Evolutionary conservation across 768 basidiomycete genomes (phyloP), one percentile per base, ranked within the genome.

Genomic region (Lactarius psammicola): DNA sequence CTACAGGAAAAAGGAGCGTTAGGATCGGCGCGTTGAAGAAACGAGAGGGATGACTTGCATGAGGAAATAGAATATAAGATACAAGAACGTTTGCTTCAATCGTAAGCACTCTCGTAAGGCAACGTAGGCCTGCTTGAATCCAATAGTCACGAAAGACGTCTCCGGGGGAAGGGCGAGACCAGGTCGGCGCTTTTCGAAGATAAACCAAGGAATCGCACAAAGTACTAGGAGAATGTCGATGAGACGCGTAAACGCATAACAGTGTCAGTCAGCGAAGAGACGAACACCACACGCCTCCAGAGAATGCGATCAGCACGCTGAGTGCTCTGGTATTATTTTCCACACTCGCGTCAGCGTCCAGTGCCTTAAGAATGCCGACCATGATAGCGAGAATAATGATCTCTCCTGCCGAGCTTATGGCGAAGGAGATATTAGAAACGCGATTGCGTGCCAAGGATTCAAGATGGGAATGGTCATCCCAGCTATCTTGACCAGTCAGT

Each of bases 271-370:
- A 3, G 30, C 13, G 28, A 3, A 26, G 33, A 28, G 13, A 78
- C 86, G 57, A 73, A 87, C 87, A 67, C 89, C 90, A 92, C 10
- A 87, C 80, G n/a, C 83, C 89, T 1, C 89, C 89, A 20, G 88
- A 82, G 74, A 90, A 92, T 0, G 90, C 90, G 67, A 90, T 88
- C n/a, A 91, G 77, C 13, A 85, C 82, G 70, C 87, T 90, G 72
- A 92, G 87, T 3, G 87, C 86, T 68, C 81, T 87, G 3, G 88
- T 91, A 71, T 92, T 91, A 73, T 88, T 88, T 63, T 87, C 84
- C 0, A 82, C 82, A 70, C 83, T 90, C 68, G 78, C 79, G 42
- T 82, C 84, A 0, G 84, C 84, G 60, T 84, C 80, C 57, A 92
- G 72, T 0, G 80, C 88, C 72, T 88, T 84, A 23, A 91, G 76